These are phyloP conservation scores for Cutaneotrichosporon curvatum DNA, from an alignment of 1,284 basidiomycete genomes.

Conservation along the genomic window DNA sequence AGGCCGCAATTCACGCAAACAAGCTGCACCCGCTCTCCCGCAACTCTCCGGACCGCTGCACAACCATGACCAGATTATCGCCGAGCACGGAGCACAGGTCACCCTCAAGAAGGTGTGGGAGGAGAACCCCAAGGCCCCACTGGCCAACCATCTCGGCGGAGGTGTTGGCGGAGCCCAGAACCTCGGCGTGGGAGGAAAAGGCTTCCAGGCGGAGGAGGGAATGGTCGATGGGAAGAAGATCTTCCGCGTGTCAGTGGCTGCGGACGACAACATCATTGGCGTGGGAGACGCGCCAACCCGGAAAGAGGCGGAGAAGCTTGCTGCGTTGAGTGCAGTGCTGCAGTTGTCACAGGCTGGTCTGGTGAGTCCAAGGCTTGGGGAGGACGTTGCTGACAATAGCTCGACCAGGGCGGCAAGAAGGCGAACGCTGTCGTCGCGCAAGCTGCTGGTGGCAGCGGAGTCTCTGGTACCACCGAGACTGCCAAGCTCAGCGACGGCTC, in stretches of 20 bases:
- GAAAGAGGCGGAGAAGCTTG: conserved; percentile 68
- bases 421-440: conserved; percentile 6
- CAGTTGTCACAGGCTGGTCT: conserved; percentile 59
- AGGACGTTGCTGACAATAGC: conserved; percentile 6
- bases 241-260: conserved; percentile 31
- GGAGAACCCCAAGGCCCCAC: conserved; percentile 42
- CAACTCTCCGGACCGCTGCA: conserved; percentile 25
- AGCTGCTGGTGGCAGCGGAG: conserved; percentile 5
- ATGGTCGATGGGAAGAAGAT: conserved; percentile 27
- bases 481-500: conserved; percentile 60
- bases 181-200: conserved; percentile 19
- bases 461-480: conserved; percentile 3
- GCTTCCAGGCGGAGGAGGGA: conserved; percentile 29
- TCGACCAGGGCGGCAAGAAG: conserved; percentile 19
- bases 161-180: conserved; percentile 28
- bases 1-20: background rate
- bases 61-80: conserved; percentile 25
- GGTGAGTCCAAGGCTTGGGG: no score
- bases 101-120: conserved; percentile 38
- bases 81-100: conserved; percentile 17
- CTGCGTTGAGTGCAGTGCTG: conserved; percentile 63
- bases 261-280: conserved; percentile 38
- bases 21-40: conserved; percentile 1
- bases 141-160: conserved; percentile 40
- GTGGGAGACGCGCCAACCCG: conserved; percentile 59